These are phyloP conservation scores for Hyparrhenia diplandra DNA, from an alignment of 176 grass and related monocot genomes.

Conservation along the genomic window DNA sequence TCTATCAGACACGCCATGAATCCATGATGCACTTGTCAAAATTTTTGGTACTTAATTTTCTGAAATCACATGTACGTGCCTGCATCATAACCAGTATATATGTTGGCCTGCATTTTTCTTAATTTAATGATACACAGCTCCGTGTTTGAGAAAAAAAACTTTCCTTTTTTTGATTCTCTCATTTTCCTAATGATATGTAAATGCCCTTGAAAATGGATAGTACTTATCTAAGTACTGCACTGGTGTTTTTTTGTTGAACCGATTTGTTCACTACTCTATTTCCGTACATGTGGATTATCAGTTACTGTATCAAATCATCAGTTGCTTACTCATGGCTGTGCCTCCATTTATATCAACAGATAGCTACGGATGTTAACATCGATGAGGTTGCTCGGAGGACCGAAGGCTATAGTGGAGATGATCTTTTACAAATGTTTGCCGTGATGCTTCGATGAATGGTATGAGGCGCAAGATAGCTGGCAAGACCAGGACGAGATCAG, in stretches of 20 bases:
- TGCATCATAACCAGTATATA: background rate
- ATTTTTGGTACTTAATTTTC: background rate
- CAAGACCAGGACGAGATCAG: conserved; percentile 93
- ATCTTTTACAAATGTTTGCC: conserved; percentile 97
- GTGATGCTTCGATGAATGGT: conserved; percentile 90
- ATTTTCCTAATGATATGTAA: background rate
- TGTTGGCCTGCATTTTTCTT: background rate
- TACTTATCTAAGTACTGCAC: background rate
- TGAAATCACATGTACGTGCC: background rate
- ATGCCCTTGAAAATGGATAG: background rate
- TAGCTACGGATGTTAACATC: conserved; percentile 63
- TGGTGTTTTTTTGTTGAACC: background rate
- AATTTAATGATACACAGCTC: too few relatives aligned
- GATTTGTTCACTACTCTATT: background rate
- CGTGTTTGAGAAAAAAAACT: too few relatives aligned
- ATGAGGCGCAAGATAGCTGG: conserved; percentile 97
- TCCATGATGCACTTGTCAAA: background rate
- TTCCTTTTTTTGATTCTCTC: background rate
- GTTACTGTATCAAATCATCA: background rate
- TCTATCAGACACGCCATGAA: background rate
- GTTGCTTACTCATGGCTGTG: background rate
- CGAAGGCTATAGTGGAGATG: conserved; percentile 88
- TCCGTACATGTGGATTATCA: background rate
- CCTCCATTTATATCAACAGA: conserved; percentile 36
- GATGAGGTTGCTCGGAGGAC: conserved; percentile 78